Evolutionary conservation across 306 rosid species (phyloP), one percentile per base, ranked within the genome.

Genomic region (Acacia confusa): DNA sequence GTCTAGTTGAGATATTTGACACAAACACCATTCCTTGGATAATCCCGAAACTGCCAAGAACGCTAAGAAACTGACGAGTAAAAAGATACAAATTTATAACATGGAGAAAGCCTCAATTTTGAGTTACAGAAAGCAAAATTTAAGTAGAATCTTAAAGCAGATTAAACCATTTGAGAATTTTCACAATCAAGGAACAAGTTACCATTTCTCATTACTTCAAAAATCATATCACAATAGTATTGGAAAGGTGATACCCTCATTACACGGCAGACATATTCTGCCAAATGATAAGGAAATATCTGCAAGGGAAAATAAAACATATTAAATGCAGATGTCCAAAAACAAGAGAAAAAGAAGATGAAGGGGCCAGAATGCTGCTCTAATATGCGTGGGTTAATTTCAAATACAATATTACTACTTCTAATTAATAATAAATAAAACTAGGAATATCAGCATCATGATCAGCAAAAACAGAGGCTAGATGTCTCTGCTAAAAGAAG

Each of bases 141-240:
- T 84, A 83, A 61, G 75, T 74, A 80, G 34, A 53, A 68, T 68
- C 36, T 72, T 58, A 75, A 83, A 58, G 52, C 15, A 68, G 55
- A 22, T 61, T 30, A 65, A 75, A 24, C 78, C 72, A 48, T 70
- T 79, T 28, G 32, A 87, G 73, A 84, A 83, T 77, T 76, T 81
- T 81, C 85, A 50, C 61, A 53, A 53, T 19, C 3, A 19, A 53
- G 44, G 75, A 22, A 84, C 44, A 45, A 65, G 52, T 88, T 93
- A 92, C 99, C 99, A 78, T 93, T 96, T 88, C 70, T 96, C 99
- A 96, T 92, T 82, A 93, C 99, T 86, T 96, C 98, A 57, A 96
- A 96, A 80, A 93, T 86, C 94, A 96, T 96, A 88, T 96, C 99
- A 79, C 98, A 92, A 53, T 93, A 96, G 83, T 96, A 96, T 96